These are phyloP conservation scores for Citrullus amarus DNA, from an alignment of 306 rosid genomes.

Conservation along the genomic window DNA sequence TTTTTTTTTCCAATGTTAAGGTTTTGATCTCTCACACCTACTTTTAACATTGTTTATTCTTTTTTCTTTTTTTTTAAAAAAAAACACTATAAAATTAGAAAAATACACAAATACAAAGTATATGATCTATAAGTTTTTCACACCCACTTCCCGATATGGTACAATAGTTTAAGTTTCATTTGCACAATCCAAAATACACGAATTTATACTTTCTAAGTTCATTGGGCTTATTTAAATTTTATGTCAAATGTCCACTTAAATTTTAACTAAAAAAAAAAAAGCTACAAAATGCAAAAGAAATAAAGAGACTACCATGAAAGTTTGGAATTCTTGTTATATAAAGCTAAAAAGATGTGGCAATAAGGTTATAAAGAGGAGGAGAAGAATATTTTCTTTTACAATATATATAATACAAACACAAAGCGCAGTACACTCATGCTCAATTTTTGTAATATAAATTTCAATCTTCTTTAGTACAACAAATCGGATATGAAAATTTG, in stretches of 20 bases:
- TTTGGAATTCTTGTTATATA: too few relatives aligned
- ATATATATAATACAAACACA: background rate
- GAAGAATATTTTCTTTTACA: background rate
- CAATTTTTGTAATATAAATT: too few relatives aligned
- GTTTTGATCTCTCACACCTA: background rate
- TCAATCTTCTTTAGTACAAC: too few relatives aligned
- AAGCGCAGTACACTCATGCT: background rate
- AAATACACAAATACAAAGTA: background rate
- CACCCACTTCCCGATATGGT: background rate
- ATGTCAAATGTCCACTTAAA: background rate
- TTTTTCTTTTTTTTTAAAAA: too few relatives aligned
- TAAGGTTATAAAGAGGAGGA: background rate
- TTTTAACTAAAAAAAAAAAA: too few relatives aligned
- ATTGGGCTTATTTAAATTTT: background rate
- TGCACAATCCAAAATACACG: background rate
- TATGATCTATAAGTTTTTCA: too few relatives aligned
- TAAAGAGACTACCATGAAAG: background rate
- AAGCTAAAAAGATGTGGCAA: background rate
- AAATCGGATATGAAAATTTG: too few relatives aligned
- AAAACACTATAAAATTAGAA: too few relatives aligned
- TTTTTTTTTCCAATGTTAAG: background rate
- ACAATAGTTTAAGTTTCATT: background rate
- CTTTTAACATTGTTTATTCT: too few relatives aligned
- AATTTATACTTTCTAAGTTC: background rate
- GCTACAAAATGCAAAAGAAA: background rate